Evolutionary conservation across 352 stramenopile species (phyloP), one percentile per base, ranked within the genome.

Genomic region (Pythium rhizo-oryzae): DNA sequence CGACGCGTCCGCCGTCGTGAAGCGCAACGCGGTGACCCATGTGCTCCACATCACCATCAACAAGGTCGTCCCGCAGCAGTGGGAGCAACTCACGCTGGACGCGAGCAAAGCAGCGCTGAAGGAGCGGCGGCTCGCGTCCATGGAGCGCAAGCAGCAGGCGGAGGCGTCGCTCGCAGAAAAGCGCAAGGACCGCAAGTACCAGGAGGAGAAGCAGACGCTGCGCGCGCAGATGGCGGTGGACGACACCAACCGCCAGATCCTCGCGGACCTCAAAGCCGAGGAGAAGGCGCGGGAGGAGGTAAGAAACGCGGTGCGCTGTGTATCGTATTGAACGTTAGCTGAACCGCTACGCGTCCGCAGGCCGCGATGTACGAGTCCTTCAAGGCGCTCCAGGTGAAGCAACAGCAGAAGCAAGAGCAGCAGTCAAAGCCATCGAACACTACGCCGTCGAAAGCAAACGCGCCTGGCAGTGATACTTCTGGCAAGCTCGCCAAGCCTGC

Each of bases 211-310:
- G 56, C 80, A 87, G 25, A 89, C 82, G 13, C 67, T 95, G 35
- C 82, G 87, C 4, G 87, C 86, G 4, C 87, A 95, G 59, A 93
- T 95, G 87, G 81, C 80, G 1, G 80, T 95, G 11, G 87, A 93
- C 44, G 85, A 95, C 49, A 66, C 72, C 9, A 92, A 92, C 52
- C 82, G 85, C 5, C 85, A 93, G 62, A 78, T 93, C 21, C 69
- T 95, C 12, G 67, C 69, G 5, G 85, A 94, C 55, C 68, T 93
- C 18, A 93, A 94, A 50, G 82, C 81, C 1, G 79, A 90, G 19
- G 87, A 94, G 54, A 94, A 93, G 59, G 59, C 81, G 54, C 79
- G 84, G 15, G 87, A 94, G 76, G 87, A 94, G 74, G 84, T 92
- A 60, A n/a, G n/a, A n/a, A n/a, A n/a, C n/a, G n/a, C n/a, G n/a